Evolutionary conservation across 176 grass and related monocot species (phyloP), one percentile per base, ranked within the genome.

Genomic region (Puya raimondii): DNA sequence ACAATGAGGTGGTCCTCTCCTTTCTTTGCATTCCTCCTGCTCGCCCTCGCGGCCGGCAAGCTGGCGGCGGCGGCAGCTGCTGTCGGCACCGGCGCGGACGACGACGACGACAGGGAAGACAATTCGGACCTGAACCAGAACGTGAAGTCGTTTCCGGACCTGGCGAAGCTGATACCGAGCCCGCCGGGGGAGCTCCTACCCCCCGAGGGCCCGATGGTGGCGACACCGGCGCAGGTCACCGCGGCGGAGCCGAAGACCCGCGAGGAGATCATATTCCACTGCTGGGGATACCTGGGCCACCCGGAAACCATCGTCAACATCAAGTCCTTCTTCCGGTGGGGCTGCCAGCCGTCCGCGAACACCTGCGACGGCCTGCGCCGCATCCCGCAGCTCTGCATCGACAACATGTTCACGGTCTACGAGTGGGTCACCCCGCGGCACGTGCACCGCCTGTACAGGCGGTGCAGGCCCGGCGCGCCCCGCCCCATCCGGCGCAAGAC

Each of bases 321-420:
- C 3, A 49, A 63, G 71, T 50, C 23, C 26, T 75, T 75, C 47
- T 64, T 75, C 47, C 48, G 47, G 18, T 75, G 72, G 72, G 72
- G 72, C 5, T 75, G 72, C 61, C 72, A 75, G 47, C 72, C 72
- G 8, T 75, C 61, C 25, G 33, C 47, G 4, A 59, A 50, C 72
- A 75, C 72, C 61, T 75, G 72, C 11, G 58, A 65, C 0, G 72
- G 53, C 12, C 16, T 56, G 2, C 53, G 7, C 53, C 12, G 12
- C 12, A 5, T 56, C 53, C 53, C 14, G 4, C 53, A 17, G n/a
- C 15, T n/a, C 15, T 57, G 53, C 53, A 1, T 1, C 15, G 53
- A 57, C n/a, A 17, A 16, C 53, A 17, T 57, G 53, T 57, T 57
- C 53, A 3, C 14, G 10, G n/a, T 57, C 14, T 57, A 57, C 53